These are phyloP conservation scores for Begonia fuchsioides DNA, from an alignment of 306 rosid species.

Conservation along the genomic window DNA sequence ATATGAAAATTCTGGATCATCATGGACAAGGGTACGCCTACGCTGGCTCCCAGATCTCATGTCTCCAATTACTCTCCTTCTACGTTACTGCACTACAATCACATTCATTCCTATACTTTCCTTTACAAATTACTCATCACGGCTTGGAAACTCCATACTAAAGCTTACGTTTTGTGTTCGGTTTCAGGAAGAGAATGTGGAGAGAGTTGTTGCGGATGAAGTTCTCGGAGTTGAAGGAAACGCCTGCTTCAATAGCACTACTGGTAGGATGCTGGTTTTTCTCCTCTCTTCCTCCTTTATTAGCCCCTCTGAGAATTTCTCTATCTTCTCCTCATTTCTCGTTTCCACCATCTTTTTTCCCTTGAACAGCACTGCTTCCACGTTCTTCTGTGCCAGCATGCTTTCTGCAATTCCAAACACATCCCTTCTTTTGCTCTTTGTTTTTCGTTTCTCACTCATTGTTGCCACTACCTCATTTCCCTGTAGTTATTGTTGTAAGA, in stretches of 20 bases:
- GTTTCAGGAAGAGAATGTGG: slow-evolving; percentile 38
- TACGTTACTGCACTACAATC: too few species aligned
- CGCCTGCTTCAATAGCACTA: slow-evolving; percentile 47
- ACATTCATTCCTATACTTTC: too few species aligned
- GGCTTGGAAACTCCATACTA: too few species aligned
- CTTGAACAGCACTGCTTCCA: slow-evolving; percentile 55
- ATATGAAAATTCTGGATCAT: too few species aligned
- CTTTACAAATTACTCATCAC: too few species aligned
- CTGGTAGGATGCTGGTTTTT: slow-evolving; percentile 49
- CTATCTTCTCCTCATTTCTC: slow-evolving; percentile 59
- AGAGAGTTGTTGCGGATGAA: slow-evolving; percentile 72
- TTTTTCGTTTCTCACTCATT: slow-evolving; percentile 10
- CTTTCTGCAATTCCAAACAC: slow-evolving; percentile 32
- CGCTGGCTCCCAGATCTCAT: too few species aligned
- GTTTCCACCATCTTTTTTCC: slow-evolving; percentile 55
- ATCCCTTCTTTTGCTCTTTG: slow-evolving; percentile 15
- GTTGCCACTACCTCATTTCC: slow-evolving; percentile 30
- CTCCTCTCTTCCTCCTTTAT: slow-evolving; percentile 68
- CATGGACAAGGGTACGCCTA: too few species aligned
- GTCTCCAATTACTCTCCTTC: too few species aligned
- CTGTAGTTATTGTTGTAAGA: slow-evolving; percentile 15
- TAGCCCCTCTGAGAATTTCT: slow-evolving; percentile 42
- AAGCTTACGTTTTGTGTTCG: too few species aligned
- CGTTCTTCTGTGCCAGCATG: slow-evolving; percentile 60
- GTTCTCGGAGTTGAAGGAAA: slow-evolving; percentile 64